Base-by-base conservation (phyloP, 2,329 filamentous ascomycete genomes). In the Colletotrichum sp. region DNA sequence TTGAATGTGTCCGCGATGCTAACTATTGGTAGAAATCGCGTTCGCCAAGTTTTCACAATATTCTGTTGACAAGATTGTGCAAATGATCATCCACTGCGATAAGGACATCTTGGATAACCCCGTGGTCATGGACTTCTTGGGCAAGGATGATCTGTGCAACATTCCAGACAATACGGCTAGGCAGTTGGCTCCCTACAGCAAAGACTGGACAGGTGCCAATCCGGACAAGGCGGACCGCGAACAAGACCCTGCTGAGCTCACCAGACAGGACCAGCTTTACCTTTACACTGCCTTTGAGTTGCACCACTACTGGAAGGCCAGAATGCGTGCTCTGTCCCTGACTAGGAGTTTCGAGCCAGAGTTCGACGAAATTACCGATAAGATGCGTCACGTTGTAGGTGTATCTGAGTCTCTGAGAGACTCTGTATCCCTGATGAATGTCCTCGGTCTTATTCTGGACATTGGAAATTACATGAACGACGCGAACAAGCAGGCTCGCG, bases 391-490 rank as follows among this genome's bases (percentile, higher is more conserved):
- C 77, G 92, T 99, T n/a, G 94, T 98, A 44, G 88, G 88, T 34
- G 96, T 98, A 10, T 96, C 96, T 6, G 96, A 99, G 86, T 95
- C 95, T 12, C 88, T 99, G 71, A 92, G 96, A 64, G 96, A 98
- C 82, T 98, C 96, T 2, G 95, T 98, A 30, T 94, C 95, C 30
- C 87, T 99, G 81, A 98, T 99, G 93, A 98, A 98, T 79, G 96
- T 99, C 63, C 92, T 99, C 72, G 96, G 96, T 75, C 90, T 99
- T 77, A 99, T 99, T 85, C 89, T 99, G 81, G 96, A 98, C 84
- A 98, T 99, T 82, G 97, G 97, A 85, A 99, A 99, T 85, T 99
- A 98, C 90, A 99, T 99, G 97, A 99, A 99, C 88, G 97, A 99
- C 83, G 94, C 96, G 71, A 99, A 98, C 87, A 99, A 99, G 88